Evolutionary conservation across 2,329 filamentous ascomycete genomes (phyloP).

Genomic region (Colletotrichum cordylinicola): DNA sequence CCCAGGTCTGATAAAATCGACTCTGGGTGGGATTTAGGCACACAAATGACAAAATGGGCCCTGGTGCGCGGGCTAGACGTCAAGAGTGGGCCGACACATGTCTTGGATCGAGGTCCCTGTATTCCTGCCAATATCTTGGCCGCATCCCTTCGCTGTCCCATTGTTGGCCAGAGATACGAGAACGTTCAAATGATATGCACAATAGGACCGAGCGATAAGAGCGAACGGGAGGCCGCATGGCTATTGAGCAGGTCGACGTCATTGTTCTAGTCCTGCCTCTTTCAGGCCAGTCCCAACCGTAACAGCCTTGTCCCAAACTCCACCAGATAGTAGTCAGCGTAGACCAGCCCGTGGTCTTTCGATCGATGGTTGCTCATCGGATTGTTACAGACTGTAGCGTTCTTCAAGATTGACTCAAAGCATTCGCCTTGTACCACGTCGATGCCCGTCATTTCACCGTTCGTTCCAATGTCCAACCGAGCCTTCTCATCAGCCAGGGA

Average conservation of each 20-base stretch:
- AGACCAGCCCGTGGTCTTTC: constrained; percentile 45
- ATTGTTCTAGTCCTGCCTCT: background rate
- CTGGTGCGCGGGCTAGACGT: background rate
- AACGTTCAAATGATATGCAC: background rate
- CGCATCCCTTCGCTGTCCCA: background rate
- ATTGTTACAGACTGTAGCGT: constrained; percentile 23
- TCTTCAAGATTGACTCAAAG: background rate
- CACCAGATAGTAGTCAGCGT: constrained; percentile 51
- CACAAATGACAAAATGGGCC: background rate
- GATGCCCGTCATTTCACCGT: background rate
- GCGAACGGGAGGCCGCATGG: background rate
- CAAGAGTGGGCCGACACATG: background rate
- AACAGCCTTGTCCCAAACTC: constrained; percentile 51
- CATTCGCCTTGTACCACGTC: background rate
- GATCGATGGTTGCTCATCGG: constrained; percentile 26
- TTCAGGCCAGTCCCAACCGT: constrained; percentile 30
- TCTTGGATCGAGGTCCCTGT: background rate
- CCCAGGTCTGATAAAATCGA: background rate
- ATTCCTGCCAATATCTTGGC: background rate
- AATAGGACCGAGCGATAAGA: background rate
- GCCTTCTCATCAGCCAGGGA: background rate
- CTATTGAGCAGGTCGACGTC: background rate
- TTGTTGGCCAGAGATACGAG: background rate
- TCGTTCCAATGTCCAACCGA: background rate
- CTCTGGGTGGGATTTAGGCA: background rate